Conservation (phyloP, 768 basidiomycete genomes). For the Mycena rebaudengoi region DNA sequence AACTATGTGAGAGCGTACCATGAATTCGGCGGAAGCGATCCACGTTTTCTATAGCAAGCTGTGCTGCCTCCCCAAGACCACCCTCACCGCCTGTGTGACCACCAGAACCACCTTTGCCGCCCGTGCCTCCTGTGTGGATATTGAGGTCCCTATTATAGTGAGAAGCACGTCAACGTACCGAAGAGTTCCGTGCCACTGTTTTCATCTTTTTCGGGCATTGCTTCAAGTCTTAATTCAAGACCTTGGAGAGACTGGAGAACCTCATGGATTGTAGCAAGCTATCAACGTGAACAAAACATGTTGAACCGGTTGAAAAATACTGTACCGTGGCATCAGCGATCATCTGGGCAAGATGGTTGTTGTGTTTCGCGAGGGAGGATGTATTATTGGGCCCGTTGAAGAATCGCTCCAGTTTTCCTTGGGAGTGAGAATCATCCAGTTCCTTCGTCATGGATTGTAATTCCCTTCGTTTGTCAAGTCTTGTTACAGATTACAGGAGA, state of each 20-base stretch:
- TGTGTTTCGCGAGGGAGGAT: background rate
- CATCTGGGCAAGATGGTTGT: background rate
- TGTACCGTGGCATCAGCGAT: constrained; percentile 11
- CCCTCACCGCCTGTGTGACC: background rate
- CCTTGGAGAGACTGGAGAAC: background rate
- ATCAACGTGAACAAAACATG: background rate
- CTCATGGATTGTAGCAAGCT: background rate
- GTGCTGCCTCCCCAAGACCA: background rate
- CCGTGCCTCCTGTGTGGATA: background rate
- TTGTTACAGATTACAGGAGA: background rate
- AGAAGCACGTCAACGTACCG: background rate
- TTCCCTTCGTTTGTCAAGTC: background rate
- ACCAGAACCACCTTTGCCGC: background rate
- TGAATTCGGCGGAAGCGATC: background rate
- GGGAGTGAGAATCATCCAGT: background rate
- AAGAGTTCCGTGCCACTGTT: background rate
- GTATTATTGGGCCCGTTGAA: constrained; percentile 7
- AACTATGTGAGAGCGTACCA: background rate
- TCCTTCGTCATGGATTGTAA: background rate
- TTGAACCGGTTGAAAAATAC: background rate
- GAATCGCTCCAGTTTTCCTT: constrained; percentile 3
- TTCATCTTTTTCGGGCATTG: background rate
- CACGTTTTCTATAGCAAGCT: background rate
- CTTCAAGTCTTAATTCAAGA: background rate
- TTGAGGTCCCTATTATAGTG: background rate